Evolutionary conservation across 1,139 yeast genomes (phyloP), one percentile per base, ranked within the genome.

Genomic region (Geotrichum candidum): DNA sequence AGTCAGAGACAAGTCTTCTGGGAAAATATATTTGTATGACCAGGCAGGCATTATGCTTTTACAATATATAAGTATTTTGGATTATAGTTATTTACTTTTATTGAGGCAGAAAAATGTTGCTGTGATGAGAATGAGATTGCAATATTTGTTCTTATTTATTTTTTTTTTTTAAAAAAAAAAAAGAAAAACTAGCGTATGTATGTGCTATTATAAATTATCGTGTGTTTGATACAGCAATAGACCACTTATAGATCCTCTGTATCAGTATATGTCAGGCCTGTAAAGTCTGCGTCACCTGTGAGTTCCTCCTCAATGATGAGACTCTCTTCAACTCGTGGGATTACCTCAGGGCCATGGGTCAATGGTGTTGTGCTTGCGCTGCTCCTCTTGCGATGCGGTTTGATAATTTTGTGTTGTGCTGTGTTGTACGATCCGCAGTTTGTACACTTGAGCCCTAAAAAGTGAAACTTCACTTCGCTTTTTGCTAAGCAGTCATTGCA

Each of bases 401-500:
- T 75, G 61, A 86, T 79, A 57, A 89, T 72, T 69, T 83, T 84
- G 59, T 85, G 69, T 71, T 89, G 94, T 64, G 84, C 85, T 1
- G 97, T 91, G 73, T 91, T 91, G 74, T 90, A 91, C 69, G 96
- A 88, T 66, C 83, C 82, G 74, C 97, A 91, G 72, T 87, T 90
- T 66, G 84, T 87, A 74, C 98, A 92, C 72, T 88, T 88, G 65
- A 90, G 79, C 0, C 98, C 98, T 67, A 92, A 74, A 58, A 91
- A 86, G 74, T 92, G 97, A 74, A 88, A 92, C 6, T 82, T 76
- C 23, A 87, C 87, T 65, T 85, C 84, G 45, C 91, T 84, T 73
- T 88, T 88, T 18, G 96, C 95, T 64, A 86, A 86, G 74, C 98
- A 92, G 74, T 92, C 98, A 73, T 90, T 88, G 75, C 98, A 92